A percentile compares a stretch with the other conserved stretches of the same genome.
phyloP scores from a whole-genome alignment of 805 yeast species.

The Wickerhamiella brachini region DNA sequence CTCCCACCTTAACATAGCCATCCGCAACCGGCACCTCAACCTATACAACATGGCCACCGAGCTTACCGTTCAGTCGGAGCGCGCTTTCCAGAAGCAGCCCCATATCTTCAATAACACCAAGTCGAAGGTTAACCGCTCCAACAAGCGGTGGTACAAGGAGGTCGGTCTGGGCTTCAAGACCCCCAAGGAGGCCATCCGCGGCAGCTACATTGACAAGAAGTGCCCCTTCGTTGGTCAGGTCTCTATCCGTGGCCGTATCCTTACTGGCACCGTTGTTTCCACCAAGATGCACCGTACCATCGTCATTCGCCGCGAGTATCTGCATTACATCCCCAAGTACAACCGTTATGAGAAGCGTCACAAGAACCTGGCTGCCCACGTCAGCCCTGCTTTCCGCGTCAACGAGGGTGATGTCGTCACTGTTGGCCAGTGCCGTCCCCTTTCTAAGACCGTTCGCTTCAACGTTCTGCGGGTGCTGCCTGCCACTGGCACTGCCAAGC shows the following conservation, averaged over 20 bases:
- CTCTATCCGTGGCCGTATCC: conserved; percentile 98
- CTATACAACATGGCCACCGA: conserved; percentile 75
- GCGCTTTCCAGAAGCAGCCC: conserved; percentile 99
- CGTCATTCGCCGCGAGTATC: conserved; percentile 99
- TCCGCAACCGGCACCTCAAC: background rate
- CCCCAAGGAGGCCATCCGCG: conserved; percentile 97
- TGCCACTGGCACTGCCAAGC: conserved; percentile 75
- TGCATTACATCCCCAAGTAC: conserved; percentile 99
- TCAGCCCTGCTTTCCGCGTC: conserved; percentile 99
- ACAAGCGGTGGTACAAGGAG: conserved; percentile 99
- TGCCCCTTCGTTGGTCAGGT: conserved; percentile 97
- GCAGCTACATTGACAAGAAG: conserved; percentile 98
- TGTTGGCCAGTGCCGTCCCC: conserved; percentile 99
- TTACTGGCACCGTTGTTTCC: conserved; percentile 98
- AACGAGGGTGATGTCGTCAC: conserved; percentile 97
- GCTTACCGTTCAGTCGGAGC: conserved; percentile 99
- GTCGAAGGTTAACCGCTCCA: conserved; percentile 94
- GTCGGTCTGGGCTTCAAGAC: conserved; percentile 99
- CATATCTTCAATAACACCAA: conserved; percentile 99
- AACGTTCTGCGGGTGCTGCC: conserved; percentile 93
- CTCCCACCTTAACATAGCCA: background rate
- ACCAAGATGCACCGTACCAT: conserved; percentile 99
- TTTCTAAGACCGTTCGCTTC: conserved; percentile 99
- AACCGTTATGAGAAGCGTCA: conserved; percentile 99
- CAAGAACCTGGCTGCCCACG: conserved; percentile 99